Evolutionary conservation across 441 rosid species (phyloP).

Genomic region (Raphanus hybrid): DNA sequence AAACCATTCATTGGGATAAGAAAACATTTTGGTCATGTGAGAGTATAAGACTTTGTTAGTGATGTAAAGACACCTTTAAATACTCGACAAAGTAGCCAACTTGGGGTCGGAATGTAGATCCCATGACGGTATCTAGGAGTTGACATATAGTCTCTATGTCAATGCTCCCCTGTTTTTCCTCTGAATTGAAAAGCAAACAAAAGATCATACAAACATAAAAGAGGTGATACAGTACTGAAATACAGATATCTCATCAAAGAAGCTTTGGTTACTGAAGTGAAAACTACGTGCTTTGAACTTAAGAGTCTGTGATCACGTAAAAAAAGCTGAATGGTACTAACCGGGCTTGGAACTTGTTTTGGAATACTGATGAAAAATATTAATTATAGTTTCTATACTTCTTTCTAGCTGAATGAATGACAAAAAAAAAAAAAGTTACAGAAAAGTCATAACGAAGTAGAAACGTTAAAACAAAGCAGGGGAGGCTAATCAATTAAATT

Average conservation of each 20-base stretch:
- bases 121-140: neutral
- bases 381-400: too few relatives aligned
- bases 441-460: neutral
- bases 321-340: too few relatives aligned
- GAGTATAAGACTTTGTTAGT: neutral
- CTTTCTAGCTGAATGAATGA: too few relatives aligned
- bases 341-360: too few relatives aligned
- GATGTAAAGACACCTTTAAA: neutral
- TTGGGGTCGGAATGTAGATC: neutral
- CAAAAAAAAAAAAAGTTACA: too few relatives aligned
- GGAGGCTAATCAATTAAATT: too few relatives aligned
- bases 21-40: neutral
- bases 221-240: too few relatives aligned
- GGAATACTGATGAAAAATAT: too few relatives aligned
- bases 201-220: neutral
- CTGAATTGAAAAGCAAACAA: neutral
- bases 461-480: neutral
- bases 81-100: neutral
- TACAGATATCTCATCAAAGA: too few relatives aligned
- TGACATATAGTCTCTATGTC: constrained; percentile 34
- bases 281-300: too few relatives aligned
- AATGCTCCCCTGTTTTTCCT: neutral
- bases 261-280: too few relatives aligned
- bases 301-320: too few relatives aligned
- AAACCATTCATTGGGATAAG: neutral